Percentiles rank a stretch among this genome's conserved stretches.
Evolutionary conservation across 176 grass and related monocot species (phyloP).

Genomic region (Aegilops longissima): DNA sequence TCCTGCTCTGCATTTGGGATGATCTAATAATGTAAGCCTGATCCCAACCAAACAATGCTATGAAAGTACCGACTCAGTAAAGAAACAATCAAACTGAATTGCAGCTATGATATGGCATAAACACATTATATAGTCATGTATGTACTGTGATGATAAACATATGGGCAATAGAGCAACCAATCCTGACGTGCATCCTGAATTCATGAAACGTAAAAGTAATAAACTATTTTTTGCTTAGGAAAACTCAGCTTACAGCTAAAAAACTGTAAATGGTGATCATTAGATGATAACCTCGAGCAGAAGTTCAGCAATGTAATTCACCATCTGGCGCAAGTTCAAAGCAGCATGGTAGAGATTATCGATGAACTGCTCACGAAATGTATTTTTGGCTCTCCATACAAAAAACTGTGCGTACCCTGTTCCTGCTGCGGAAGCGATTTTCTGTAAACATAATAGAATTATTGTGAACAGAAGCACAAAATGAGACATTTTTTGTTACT

Average conservation of each 20-base stretch:
- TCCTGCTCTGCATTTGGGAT: not conserved
- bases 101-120: not conserved
- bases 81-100: not conserved
- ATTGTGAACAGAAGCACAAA: conserved; percentile 13
- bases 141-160: conserved; percentile 12
- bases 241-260: conserved; percentile 5
- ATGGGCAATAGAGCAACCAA: not conserved
- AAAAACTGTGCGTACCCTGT: conserved; percentile 41
- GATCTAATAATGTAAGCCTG: conserved; percentile 11
- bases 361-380: conserved; percentile 49
- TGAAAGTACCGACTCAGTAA: not conserved
- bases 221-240: not conserved
- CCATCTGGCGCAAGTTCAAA: conserved; percentile 65
- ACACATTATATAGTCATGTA: not conserved
- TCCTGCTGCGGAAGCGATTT: conserved; percentile 40
- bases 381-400: conserved; percentile 65
- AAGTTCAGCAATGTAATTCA: conserved; percentile 58
- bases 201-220: conserved; percentile 3
- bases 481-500: not conserved
- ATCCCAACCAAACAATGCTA: not conserved
- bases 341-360: conserved; percentile 70
- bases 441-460: conserved; percentile 48
- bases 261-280: not conserved
- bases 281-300: conserved; percentile 50
- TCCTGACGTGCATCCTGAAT: conserved; percentile 1